Evolutionary conservation across 1,139 yeast genomes (phyloP), one percentile per base, ranked within the genome.

Genomic region (Suhomyces wounanorum): DNA sequence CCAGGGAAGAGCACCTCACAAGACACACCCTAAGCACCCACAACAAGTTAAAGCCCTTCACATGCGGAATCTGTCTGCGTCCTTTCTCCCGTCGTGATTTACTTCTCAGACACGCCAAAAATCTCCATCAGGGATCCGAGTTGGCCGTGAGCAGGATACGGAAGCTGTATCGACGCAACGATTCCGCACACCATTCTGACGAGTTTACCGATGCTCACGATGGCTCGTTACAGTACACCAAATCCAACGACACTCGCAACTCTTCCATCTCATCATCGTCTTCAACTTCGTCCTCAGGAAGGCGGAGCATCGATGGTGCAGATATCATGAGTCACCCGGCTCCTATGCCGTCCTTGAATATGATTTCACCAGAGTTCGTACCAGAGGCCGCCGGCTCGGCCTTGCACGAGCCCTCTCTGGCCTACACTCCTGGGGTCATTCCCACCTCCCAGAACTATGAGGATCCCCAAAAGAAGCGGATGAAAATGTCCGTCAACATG

Each of bases 401-500:
- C 35, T 43, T 43, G 40, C 45, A 31, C 40, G 37, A 31, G 17
- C 40, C 33, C 13, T 8, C 16, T 23, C 40, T n/a, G 40, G 16
- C 45, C 10, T 23, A 31, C 14, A 8, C 26, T 13, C 33, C 40
- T 17, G 33, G 21, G 31, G 33, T 17, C 13, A 40, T 40, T 17
- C 42, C 31, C 8, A 28, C 31, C 9, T 16, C 42, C 6, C 33
- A 17, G n/a, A 40, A 40, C 21, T 65, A 59, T 48, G 72, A 67
- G 21, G 61, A 69, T 44, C 67, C 69, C 1, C 73, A 69, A 46
- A 63, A 66, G 55, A 73, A 72, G 49, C 59, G 76, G 49, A 55
- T 72, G 59, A 76, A 76, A 58, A 75, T 77, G 73, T 67, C 76
- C 11, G 81, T 77, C n/a, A 70, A 74, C 53, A 76, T 74, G 79